Evolutionary conservation across 768 basidiomycete species (phyloP).

Genomic region (Thelephora ganbajun): DNA sequence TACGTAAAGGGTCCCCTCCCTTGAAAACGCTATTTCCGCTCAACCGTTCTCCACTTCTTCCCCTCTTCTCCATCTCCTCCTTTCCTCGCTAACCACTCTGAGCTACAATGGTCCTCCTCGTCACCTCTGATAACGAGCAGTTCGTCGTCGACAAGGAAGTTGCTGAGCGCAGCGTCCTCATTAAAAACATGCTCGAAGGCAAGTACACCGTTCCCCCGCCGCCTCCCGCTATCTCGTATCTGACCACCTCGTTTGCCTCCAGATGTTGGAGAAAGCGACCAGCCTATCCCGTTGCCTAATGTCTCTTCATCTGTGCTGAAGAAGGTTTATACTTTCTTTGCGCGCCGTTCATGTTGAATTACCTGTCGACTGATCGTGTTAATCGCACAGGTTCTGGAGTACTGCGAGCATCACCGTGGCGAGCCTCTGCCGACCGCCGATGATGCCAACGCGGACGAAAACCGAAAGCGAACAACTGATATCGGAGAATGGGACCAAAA

Average conservation of each 20-base stretch:
- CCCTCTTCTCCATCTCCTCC: slow-evolving; percentile 8
- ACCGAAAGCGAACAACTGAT: slow-evolving; percentile 91
- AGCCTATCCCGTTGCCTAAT: slow-evolving; percentile 89
- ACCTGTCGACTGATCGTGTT: background rate
- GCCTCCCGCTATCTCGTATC: slow-evolving; percentile 2
- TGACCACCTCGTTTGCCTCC: slow-evolving; percentile 3
- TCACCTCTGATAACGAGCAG: slow-evolving; percentile 91
- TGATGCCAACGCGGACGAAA: too few relatives aligned
- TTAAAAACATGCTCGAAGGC: slow-evolving; percentile 99
- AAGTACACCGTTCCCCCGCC: slow-evolving; percentile 10
- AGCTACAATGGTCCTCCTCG: slow-evolving; percentile 67
- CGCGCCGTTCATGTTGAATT: background rate
- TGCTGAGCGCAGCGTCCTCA: slow-evolving; percentile 88
- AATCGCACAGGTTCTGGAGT: slow-evolving; percentile 73
- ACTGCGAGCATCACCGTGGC: slow-evolving; percentile 97
- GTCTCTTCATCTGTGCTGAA: slow-evolving; percentile 86
- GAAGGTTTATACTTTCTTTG: slow-evolving; percentile 45
- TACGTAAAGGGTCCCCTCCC: slow-evolving; percentile 8
- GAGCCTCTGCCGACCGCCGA: slow-evolving; percentile 90
- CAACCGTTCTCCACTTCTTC: slow-evolving; percentile 6
- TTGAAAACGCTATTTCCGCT: slow-evolving; percentile 5
- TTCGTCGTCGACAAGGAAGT: slow-evolving; percentile 91
- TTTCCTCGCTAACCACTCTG: slow-evolving; percentile 2
- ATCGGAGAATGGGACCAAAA: slow-evolving; percentile 99
- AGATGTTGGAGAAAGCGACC: slow-evolving; percentile 93